These are phyloP conservation scores for Penicillium decumbens DNA, from an alignment of 2,329 filamentous ascomycete species.

Conservation along the genomic window DNA sequence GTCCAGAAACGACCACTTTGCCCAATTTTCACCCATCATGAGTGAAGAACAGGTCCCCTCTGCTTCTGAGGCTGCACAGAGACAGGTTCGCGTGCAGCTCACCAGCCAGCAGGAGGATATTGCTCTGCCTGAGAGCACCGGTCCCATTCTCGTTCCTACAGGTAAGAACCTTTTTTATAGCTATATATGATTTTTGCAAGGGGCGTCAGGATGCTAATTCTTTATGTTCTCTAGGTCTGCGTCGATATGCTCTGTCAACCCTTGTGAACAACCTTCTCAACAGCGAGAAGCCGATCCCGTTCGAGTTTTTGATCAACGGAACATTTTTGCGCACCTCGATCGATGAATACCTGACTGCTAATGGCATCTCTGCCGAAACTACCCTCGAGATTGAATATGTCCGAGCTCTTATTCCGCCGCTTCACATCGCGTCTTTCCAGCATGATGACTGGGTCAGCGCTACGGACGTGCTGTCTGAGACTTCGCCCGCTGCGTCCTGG, in stretches of 20 bases:
- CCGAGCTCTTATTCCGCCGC: constrained; percentile 79
- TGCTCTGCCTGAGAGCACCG: constrained; percentile 51
- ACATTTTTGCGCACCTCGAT: constrained; percentile 83
- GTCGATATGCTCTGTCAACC: constrained; percentile 57
- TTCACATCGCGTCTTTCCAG: constrained; percentile 86
- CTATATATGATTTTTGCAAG: not conserved
- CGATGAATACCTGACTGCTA: constrained; percentile 79
- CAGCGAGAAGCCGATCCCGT: constrained; percentile 49
- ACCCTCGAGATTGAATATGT: constrained; percentile 90
- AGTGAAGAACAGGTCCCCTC: constrained; percentile 21
- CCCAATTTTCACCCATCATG: constrained; percentile 21
- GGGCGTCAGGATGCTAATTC: constrained; percentile 10
- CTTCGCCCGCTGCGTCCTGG: constrained; percentile 59
- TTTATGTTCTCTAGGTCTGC: constrained; percentile 42
- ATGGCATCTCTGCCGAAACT: constrained; percentile 84
- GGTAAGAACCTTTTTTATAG: constrained; percentile 36
- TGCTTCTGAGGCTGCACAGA: constrained; percentile 29
- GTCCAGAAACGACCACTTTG: constrained; percentile 12
- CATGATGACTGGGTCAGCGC: constrained; percentile 96
- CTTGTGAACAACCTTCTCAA: constrained; percentile 59
- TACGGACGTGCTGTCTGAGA: constrained; percentile 72
- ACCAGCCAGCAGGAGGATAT: constrained; percentile 51
- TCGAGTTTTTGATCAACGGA: constrained; percentile 95
- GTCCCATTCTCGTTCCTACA: constrained; percentile 55
- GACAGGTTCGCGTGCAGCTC: constrained; percentile 54